phyloP scores from a whole-genome alignment of 805 yeast genomes.

The Zygosaccharomyces gambellarensis region DNA sequence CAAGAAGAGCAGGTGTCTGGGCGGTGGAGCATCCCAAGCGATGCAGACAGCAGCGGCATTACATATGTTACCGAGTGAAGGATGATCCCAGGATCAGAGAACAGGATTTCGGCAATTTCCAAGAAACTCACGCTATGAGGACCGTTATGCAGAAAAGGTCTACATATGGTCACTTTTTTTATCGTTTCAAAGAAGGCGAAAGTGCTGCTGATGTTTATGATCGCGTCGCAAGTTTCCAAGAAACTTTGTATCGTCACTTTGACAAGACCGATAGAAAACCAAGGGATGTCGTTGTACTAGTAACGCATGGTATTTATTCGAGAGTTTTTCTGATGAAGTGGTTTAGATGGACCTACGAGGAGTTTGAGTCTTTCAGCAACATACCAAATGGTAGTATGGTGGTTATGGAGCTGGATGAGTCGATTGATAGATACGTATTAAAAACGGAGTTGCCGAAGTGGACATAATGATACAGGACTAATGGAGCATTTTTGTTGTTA shows the following conservation, averaged over 20 bases:
- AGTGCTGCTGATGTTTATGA: slow-evolving; percentile 96
- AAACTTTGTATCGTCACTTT: slow-evolving; percentile 78
- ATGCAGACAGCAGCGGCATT: slow-evolving; percentile 30
- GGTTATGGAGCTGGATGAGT: slow-evolving; percentile 60
- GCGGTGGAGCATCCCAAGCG: slow-evolving; percentile 5
- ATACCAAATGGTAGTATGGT: slow-evolving; percentile 81
- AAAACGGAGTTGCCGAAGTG: slow-evolving; percentile 65
- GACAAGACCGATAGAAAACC: slow-evolving; percentile 50
- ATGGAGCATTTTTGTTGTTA: background rate
- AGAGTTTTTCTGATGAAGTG: slow-evolving; percentile 90
- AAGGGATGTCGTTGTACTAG: slow-evolving; percentile 77
- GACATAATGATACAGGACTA: slow-evolving; percentile 44
- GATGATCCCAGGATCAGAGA: slow-evolving; percentile 93
- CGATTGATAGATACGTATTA: slow-evolving; percentile 49
- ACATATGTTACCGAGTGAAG: slow-evolving; percentile 49
- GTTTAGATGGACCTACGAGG: slow-evolving; percentile 90
- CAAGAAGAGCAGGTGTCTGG: slow-evolving; percentile 30
- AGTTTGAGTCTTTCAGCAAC: slow-evolving; percentile 77
- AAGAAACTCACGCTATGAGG: slow-evolving; percentile 71
- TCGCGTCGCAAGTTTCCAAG: slow-evolving; percentile 85
- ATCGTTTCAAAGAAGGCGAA: slow-evolving; percentile 88
- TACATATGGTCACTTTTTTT: slow-evolving; percentile 82
- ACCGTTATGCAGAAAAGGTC: slow-evolving; percentile 80
- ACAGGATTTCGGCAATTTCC: slow-evolving; percentile 94
- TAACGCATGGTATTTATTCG: slow-evolving; percentile 93